A percentile compares a stretch with the other conserved stretches of the same genome.
These are phyloP conservation scores for Endocladia muricata DNA, from an alignment of 31 red algal species.

Conservation along the genomic window DNA sequence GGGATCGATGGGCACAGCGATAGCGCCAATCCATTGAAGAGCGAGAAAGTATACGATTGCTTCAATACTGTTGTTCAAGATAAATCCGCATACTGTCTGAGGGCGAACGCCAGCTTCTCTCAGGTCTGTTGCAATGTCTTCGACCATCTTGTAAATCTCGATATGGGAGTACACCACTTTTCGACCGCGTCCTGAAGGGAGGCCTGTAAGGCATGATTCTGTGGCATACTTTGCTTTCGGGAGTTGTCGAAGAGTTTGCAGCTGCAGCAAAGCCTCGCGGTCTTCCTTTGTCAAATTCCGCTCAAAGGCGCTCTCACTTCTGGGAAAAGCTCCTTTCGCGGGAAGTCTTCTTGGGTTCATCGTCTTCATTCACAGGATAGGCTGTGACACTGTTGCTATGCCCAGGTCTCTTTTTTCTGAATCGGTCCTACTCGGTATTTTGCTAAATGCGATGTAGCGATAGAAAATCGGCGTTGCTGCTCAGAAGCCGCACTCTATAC, in stretches of 20 bases:
- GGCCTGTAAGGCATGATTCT: constrained; percentile 27
- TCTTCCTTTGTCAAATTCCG: constrained; percentile 38
- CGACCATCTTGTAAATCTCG: constrained; percentile 70
- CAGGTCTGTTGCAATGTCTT: constrained; percentile 50
- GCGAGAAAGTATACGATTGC: constrained; percentile 59
- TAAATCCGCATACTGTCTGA: constrained; percentile 49
- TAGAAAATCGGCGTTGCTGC: no score
- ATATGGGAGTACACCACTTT: constrained; percentile 55
- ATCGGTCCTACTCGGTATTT: no score
- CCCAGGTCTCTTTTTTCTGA: no score
- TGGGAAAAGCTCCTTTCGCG: constrained; percentile 13
- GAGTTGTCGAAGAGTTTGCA: constrained; percentile 51
- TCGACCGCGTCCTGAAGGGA: constrained; percentile 45
- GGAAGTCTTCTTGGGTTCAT: no score
- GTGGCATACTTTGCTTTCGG: constrained; percentile 59
- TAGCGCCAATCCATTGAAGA: constrained; percentile 70
- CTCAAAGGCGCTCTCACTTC: constrained; percentile 50
- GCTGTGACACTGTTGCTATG: no score
- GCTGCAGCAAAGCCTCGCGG: constrained; percentile 39
- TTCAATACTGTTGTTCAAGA: constrained; percentile 48
- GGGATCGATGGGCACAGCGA: constrained; percentile 65
- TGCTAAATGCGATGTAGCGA: no score
- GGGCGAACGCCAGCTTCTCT: constrained; percentile 64
- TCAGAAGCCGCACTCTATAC: no score
- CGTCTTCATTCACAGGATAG: no score